Conservation (phyloP, 257 asterid genomes). For the Cinchona pubescens region DNA sequence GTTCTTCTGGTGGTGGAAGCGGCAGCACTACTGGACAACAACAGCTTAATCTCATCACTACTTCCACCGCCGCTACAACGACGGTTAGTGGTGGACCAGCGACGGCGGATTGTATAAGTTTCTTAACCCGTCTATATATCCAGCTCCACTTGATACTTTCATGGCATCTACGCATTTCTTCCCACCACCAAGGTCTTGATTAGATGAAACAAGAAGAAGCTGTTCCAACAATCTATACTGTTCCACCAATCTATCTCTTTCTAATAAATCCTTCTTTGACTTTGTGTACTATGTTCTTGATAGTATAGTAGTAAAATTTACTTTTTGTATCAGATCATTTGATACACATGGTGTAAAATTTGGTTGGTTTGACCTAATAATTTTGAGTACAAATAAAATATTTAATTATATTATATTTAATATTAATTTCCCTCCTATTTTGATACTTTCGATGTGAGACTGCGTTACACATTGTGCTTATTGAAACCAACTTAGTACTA, state of each 20-base stretch:
- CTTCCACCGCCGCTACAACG: slow-evolving; percentile 28
- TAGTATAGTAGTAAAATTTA: background rate
- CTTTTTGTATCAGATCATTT: slow-evolving; percentile 21
- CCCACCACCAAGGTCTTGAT: slow-evolving; percentile 90
- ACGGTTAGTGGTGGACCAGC: slow-evolving; percentile 26
- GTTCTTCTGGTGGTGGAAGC: slow-evolving; percentile 82
- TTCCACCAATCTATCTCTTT: background rate
- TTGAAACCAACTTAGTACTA: slow-evolving; percentile 8
- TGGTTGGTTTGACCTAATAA: too few relatives aligned
- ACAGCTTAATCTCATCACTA: slow-evolving; percentile 51
- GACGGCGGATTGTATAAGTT: slow-evolving; percentile 34
- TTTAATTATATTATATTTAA: too few relatives aligned
- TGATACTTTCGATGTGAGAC: too few relatives aligned
- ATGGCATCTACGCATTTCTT: slow-evolving; percentile 95
- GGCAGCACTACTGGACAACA: slow-evolving; percentile 54
- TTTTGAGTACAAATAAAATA: too few relatives aligned
- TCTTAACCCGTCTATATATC: slow-evolving; percentile 54
- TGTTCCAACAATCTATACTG: too few relatives aligned
- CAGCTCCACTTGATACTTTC: slow-evolving; percentile 68
- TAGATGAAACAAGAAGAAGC: background rate
- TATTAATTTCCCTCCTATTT: too few relatives aligned
- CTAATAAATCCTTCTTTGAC: slow-evolving; percentile 21
- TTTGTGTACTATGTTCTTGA: background rate
- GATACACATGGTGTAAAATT: slow-evolving; percentile 12
- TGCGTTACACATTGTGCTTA: slow-evolving; percentile 10